A percentile compares a stretch with the other conserved stretches of the same genome.
phyloP scores from a whole-genome alignment of 2,329 filamentous ascomycete species.

The Endothia cerciana region DNA sequence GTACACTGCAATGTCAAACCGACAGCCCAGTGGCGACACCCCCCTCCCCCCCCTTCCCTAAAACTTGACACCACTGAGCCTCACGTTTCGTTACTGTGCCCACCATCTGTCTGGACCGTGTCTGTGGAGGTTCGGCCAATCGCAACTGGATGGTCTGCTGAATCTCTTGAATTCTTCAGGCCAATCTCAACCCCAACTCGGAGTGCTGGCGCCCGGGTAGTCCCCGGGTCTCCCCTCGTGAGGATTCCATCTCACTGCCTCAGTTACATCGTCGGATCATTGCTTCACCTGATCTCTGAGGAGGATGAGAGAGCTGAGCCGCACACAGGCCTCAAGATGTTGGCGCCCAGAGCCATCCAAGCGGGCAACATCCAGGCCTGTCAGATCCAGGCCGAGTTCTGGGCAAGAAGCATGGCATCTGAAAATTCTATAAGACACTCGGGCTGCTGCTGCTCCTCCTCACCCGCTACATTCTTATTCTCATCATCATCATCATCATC shows the following conservation, averaged over 20 bases:
- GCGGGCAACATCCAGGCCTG: constrained; percentile 17
- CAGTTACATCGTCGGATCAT: constrained; percentile 28
- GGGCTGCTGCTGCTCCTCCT: constrained; percentile 15
- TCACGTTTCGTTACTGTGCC: constrained; percentile 10
- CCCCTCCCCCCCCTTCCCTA: background rate
- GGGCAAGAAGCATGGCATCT: constrained; percentile 23
- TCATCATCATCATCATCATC: constrained; percentile 22
- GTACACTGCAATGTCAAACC: background rate
- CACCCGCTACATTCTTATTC: background rate
- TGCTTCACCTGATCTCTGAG: constrained; percentile 33
- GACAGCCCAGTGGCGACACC: background rate
- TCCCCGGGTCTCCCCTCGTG: constrained; percentile 6
- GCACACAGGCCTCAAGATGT: background rate
- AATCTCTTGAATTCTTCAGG: background rate
- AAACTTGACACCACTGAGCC: constrained; percentile 14
- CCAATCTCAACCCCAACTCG: background rate
- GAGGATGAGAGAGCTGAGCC: constrained; percentile 2
- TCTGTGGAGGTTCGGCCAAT: constrained; percentile 7
- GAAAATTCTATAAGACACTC: constrained; percentile 28
- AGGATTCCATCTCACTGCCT: constrained; percentile 16
- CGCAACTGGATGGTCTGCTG: background rate
- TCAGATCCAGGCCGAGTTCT: constrained; percentile 20
- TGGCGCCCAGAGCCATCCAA: constrained; percentile 8
- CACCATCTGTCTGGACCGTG: background rate
- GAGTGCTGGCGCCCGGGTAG: constrained; percentile 14